Percentiles rank a stretch among this genome's conserved stretches.
These are phyloP conservation scores for Alliaria petiolata DNA, from an alignment of 345 rosid genomes.

Conservation along the genomic window DNA sequence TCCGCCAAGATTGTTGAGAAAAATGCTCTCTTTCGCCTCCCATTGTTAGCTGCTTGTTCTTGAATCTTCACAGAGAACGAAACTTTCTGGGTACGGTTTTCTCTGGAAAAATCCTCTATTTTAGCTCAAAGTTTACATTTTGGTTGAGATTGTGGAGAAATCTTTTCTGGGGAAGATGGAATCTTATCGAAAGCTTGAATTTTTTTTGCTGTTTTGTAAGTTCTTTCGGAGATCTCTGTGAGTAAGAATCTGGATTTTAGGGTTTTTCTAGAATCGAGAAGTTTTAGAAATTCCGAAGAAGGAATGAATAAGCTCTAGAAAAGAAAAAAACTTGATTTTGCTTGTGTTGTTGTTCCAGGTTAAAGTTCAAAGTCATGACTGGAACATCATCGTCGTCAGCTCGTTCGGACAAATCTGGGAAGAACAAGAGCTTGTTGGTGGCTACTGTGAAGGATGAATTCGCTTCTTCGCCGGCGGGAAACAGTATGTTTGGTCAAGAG, in stretches of 20 bases:
- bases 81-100: not conserved
- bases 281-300: not conserved
- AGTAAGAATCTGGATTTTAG: not conserved
- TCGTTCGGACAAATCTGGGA: not conserved
- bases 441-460: not conserved
- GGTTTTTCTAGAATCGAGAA: not conserved
- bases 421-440: not conserved
- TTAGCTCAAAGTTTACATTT: not conserved
- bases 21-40: not conserved
- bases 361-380: not conserved
- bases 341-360: conserved; percentile 1
- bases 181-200: too few relatives aligned
- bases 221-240: not conserved
- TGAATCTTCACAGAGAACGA: not conserved
- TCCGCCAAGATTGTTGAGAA: not conserved
- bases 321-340: not conserved
- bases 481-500: conserved; percentile 3
- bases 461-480: not conserved
- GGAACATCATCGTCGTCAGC: not conserved
- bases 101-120: not conserved
- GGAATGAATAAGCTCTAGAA: not conserved
- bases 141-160: not conserved
- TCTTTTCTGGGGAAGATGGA: too few relatives aligned
- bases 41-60: not conserved
- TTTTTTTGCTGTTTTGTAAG: not conserved